Evolutionary conservation across 1,139 yeast genomes (phyloP), one percentile per base, ranked within the genome.

Genomic region (Suhomyces bolitotheri): DNA sequence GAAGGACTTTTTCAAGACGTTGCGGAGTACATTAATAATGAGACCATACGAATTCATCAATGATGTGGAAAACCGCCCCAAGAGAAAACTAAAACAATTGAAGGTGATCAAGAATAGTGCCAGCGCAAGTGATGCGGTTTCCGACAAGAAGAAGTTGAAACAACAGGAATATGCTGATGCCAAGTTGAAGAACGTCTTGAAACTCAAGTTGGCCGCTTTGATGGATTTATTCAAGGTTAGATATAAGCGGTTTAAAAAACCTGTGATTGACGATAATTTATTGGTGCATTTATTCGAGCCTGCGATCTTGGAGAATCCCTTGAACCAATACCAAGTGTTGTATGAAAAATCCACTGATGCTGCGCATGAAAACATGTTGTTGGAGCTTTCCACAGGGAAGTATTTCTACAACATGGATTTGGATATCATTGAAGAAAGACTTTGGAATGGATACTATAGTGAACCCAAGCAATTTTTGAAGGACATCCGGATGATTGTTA

Each of bases 371-470:
- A 80, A 86, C 47, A 85, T 81, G 92, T 87, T 94, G 45, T 62
- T 79, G 20, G 97, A 94, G 51, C 67, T 78, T 5, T 60, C 79
- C 0, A 83, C 95, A 0, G 95, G 95, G 2, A 78, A 75, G 39
- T 73, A 71, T 46, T 92, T 71, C 55, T 74, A 73, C 62, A 92
- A 92, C 50, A 94, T 92, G 87, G 98, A 92, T 54, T 68, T 94
- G 41, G 98, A 92, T 55, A 82, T 89, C 12, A 79, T 94, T 31
- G 99, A 92, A 53, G 98, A 92, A 54, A 73, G 98, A 39, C 65
- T 94, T 38, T 92, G 98, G 98, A 92, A 92, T 60, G 98, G 98
- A 0, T 92, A 66, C 57, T 92, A 94, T 54, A 82, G 90, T 22
- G 97, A 90, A 51, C 97, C 98, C 10, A 82, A 79, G 47, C 97